Conservation (phyloP, 352 stramenopile genomes). For the Blastocystis sp. region DNA sequence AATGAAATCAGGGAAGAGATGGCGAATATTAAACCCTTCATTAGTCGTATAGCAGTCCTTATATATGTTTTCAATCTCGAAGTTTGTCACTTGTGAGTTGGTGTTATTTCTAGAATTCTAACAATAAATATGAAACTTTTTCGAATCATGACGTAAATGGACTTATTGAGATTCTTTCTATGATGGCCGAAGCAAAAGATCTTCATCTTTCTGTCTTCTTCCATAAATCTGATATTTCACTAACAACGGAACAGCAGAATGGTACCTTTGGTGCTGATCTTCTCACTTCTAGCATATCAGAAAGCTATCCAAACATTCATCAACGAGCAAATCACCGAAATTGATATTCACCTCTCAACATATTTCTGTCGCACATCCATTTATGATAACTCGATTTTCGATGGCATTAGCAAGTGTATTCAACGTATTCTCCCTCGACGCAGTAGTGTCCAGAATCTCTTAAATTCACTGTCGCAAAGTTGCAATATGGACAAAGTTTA, state of each 20-base stretch:
- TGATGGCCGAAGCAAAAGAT: conserved; percentile 6
- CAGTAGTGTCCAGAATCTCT: conserved; percentile 28
- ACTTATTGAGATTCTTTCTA: conserved; percentile 17
- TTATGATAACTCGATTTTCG: conserved; percentile 59
- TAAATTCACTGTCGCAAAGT: conserved; percentile 61
- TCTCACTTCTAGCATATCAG: conserved; percentile 10
- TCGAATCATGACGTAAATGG: background rate
- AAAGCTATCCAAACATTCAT: conserved; percentile 42
- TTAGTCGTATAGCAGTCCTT: conserved; percentile 17
- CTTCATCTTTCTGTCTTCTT: conserved; percentile 60
- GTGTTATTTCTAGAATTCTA: conserved; percentile 17
- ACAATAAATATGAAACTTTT: background rate
- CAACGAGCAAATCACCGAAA: background rate
- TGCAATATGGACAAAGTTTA: conserved; percentile 62
- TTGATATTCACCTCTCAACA: conserved; percentile 49
- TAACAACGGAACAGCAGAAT: conserved; percentile 42
- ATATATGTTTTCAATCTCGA: conserved; percentile 59
- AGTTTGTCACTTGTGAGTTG: background rate
- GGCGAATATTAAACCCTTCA: conserved; percentile 26
- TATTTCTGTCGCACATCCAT: conserved; percentile 56
- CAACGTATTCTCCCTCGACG: conserved; percentile 53
- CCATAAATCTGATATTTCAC: conserved; percentile 59
- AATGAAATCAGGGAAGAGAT: conserved; percentile 44
- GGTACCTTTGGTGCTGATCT: background rate
- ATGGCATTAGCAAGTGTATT: conserved; percentile 58